Base-by-base conservation (phyloP, 495 filamentous ascomycete species). In the Neurospora sp. region DNA sequence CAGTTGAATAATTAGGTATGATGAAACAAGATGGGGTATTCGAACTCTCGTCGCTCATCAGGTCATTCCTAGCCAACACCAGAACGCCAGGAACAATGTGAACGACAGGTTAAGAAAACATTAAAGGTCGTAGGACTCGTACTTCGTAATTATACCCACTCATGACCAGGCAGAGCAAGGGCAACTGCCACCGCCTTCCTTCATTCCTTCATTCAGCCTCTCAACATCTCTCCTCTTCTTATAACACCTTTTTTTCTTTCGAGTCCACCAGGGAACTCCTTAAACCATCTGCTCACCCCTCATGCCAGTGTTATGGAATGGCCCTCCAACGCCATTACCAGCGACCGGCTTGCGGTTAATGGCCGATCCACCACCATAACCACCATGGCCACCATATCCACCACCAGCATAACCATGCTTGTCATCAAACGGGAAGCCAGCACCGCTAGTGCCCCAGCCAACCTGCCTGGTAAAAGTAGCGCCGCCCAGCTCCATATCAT, bases 391-490 rank as follows among this genome's bases (percentile, higher is more conserved):
- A 17, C 53, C 53, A 45, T 68, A 37, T 1, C 71, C 65, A 22
- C 39, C 42, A 3, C 41, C 38, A 20, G 38, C 69, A 59, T 73
- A 73, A 0, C 74, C 74, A 44, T 75, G 74, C 69, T 71, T 69
- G 35, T 71, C 38, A 7, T 40, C 69, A 35, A 73, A 73, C 2
- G 69, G 69, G 27, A 71, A 71, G 14, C 73, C 73, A 9, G 71
- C 45, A 37, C 74, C 74, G 41, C 71, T 71, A 4, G 31, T 48
- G 37, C 84, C 85, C 86, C 86, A 87, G 0, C 86, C 86, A 8
- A 79, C 84, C 38, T 79, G 75, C 12, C 83, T 73, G 5, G 86
- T 87, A 59, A 81, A 85, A 22, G 82, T 70, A 4, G 84, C 82
- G 71, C 83, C 76, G 69, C 79, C 79, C 3, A 84, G 74, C 71